These are phyloP conservation scores for Ogataea dorogensis DNA, from an alignment of 805 yeast genomes.

Conservation along the genomic window DNA sequence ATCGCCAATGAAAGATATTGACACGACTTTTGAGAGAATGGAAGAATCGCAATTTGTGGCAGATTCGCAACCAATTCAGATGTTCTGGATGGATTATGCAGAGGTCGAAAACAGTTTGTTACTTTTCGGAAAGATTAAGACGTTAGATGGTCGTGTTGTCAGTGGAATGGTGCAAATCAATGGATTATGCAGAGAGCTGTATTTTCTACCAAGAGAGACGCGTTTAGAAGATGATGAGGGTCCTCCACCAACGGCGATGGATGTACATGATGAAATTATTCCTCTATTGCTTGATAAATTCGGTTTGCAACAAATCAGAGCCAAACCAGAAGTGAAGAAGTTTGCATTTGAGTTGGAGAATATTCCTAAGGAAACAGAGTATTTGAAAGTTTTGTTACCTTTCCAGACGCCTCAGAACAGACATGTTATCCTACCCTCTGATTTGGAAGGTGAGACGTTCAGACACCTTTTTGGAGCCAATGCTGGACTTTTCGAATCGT, in stretches of 20 bases:
- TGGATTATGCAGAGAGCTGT: constrained; percentile 69
- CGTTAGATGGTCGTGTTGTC: constrained; percentile 55
- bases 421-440: constrained; percentile 52
- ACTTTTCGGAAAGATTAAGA: constrained; percentile 76
- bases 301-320: constrained; percentile 60
- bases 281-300: constrained; percentile 61
- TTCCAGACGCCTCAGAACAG: constrained; percentile 59
- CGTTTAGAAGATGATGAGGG: constrained; percentile 32
- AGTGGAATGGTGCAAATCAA: constrained; percentile 77
- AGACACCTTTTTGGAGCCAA: constrained; percentile 76
- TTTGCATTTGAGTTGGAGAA: constrained; percentile 87
- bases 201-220: constrained; percentile 65
- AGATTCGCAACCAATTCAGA: constrained; percentile 47
- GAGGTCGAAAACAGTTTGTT: constrained; percentile 70
- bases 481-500: constrained; percentile 75
- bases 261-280: constrained; percentile 74
- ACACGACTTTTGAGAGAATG: constrained; percentile 30
- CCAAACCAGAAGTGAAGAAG: constrained; percentile 70
- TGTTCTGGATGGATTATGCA: constrained; percentile 89
- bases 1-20: constrained; percentile 23
- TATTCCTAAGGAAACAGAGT: constrained; percentile 76
- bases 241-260: constrained; percentile 45
- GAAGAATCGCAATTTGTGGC: constrained; percentile 38
- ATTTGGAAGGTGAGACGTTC: constrained; percentile 73
- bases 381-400: constrained; percentile 76